Percentiles rank a stretch among this genome's conserved stretches.
phyloP scores from a whole-genome alignment of 2,329 filamentous ascomycete genomes.

The Scytalidium lignicola region DNA sequence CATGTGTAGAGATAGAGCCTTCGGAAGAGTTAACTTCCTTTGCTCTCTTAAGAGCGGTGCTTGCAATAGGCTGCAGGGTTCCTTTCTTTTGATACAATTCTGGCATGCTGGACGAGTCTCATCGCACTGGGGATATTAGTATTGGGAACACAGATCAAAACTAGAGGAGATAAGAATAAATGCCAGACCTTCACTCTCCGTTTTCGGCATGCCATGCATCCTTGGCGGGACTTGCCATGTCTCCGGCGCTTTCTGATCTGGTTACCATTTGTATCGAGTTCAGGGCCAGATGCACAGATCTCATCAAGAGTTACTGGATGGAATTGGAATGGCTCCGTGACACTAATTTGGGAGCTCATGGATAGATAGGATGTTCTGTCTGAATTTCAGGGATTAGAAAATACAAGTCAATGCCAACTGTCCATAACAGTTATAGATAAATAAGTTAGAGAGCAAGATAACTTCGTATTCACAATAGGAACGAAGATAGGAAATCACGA shows the following conservation, averaged over 20 bases:
- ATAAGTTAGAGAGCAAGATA: not conserved
- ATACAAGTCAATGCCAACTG: no score
- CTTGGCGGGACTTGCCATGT: conserved; percentile 19
- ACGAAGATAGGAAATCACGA: not conserved
- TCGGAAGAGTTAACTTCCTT: not conserved
- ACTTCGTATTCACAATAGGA: not conserved
- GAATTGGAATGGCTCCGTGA: not conserved
- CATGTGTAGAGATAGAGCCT: not conserved
- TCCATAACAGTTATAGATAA: no score
- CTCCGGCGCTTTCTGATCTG: conserved; percentile 8
- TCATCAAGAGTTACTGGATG: not conserved
- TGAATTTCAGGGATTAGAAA: no score
- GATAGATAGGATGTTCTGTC: not conserved
- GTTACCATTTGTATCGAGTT: not conserved
- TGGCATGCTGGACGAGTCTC: conserved; percentile 15
- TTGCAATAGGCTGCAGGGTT: not conserved
- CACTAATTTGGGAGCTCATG: not conserved
- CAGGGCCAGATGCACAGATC: not conserved
- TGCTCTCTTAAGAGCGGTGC: not conserved
- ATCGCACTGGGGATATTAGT: conserved; percentile 14
- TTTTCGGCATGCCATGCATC: conserved; percentile 18
- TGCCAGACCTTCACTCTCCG: conserved; percentile 17
- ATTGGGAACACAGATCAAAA: not conserved
- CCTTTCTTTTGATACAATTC: not conserved
- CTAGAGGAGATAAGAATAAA: not conserved